Base-by-base conservation (phyloP, 306 rosid species). In the Sphenostylis stenocarpa region DNA sequence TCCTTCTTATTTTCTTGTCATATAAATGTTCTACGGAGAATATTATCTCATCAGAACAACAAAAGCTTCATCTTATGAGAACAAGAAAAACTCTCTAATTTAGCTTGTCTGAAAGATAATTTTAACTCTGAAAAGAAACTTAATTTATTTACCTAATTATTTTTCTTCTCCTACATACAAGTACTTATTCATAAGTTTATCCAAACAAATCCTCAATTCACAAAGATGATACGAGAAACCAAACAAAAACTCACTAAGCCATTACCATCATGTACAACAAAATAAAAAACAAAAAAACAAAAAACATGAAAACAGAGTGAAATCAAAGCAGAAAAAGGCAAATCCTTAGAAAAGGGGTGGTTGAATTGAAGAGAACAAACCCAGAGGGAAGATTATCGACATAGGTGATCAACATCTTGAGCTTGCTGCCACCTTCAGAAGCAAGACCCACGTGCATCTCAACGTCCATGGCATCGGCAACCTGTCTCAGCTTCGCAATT, bases 381-480 rank as follows among this genome's bases (percentile, higher is more conserved):
- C 99, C 99, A 29, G 96, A 85, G 67, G 99, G 99, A 45, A 93
- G 98, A 73, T 96, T 93, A 61, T 96, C 96, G 1, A 96, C 99
- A 79, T 69, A 91, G 84, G 93, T 86, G 76, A 96, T 96, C 77
- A 96, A 76, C 99, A 96, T 96, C 97, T 96, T 93, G 77, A 96
- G 93, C 84, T 89, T 93, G 88, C 94, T 91, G 20, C 91, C 97
- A 41, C 98, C 99, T 55, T 96, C 98, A 26, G 96, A 91, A 19
- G 97, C 99, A 39, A 96, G 98, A 34, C 99, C 99, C 0, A 94
- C 97, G 77, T 91, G 91, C 99, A 96, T 96, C 91, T 96, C 99
- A 28, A 87, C 98, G 13, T 88, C 79, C 97, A 96, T 89, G 65
- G 97, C 99, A 31, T 93, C 98, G 11, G 94, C 93, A 45, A 93